Conservation (phyloP, 257 asterid species). For the Scutellaria minor region DNA sequence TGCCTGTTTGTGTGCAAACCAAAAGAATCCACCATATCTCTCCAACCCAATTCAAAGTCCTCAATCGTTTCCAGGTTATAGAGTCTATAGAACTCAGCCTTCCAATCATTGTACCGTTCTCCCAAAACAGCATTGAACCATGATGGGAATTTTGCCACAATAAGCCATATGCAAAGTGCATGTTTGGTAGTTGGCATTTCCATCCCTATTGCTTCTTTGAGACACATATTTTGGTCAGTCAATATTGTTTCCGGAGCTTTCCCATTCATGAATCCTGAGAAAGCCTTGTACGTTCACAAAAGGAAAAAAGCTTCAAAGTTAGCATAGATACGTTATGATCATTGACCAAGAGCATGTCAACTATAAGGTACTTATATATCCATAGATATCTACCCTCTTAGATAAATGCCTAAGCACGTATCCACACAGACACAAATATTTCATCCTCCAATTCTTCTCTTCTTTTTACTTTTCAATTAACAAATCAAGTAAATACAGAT, state of each 20-base stretch:
- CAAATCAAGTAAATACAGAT: slow-evolving; percentile 27
- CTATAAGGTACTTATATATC: slow-evolving; percentile 11
- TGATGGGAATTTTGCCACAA: slow-evolving; percentile 89
- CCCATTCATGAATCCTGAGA: slow-evolving; percentile 87
- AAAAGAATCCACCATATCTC: slow-evolving; percentile 84
- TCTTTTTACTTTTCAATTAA: slow-evolving; percentile 9
- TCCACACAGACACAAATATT: neutral
- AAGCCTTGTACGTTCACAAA: slow-evolving; percentile 57
- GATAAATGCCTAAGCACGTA: neutral
- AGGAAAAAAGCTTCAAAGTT: slow-evolving; percentile 33
- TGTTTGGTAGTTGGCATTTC: slow-evolving; percentile 90
- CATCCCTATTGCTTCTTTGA: slow-evolving; percentile 87
- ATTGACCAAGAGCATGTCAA: slow-evolving; percentile 5
- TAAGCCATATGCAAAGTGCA: slow-evolving; percentile 97
- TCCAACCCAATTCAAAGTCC: slow-evolving; percentile 95
- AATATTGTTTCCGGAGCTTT: slow-evolving; percentile 92
- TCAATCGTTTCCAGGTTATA: slow-evolving; percentile 80
- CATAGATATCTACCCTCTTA: neutral
- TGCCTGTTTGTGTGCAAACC: slow-evolving; percentile 93
- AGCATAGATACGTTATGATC: slow-evolving; percentile 19
- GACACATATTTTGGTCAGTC: slow-evolving; percentile 92
- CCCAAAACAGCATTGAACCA: slow-evolving; percentile 97
- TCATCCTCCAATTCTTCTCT: neutral
- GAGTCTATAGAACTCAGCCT: slow-evolving; percentile 82
- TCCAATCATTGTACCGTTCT: slow-evolving; percentile 94